Evolutionary conservation across 495 filamentous ascomycete genomes (phyloP).

Genomic region (Xylaria cubensis): DNA sequence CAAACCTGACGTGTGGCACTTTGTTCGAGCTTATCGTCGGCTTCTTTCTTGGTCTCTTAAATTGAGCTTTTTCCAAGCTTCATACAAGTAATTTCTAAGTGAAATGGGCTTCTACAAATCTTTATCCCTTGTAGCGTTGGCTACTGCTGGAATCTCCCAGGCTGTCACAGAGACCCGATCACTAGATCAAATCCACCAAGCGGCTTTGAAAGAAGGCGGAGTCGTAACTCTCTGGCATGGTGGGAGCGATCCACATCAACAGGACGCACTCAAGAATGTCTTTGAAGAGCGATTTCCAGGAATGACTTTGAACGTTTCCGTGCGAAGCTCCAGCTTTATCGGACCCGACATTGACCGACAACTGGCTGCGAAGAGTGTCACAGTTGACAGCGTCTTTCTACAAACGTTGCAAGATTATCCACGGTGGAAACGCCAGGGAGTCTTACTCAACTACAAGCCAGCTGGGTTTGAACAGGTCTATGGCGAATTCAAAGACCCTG

Average conservation of each 20-base stretch:
- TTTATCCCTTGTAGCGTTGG: background rate
- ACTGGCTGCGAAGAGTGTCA: background rate
- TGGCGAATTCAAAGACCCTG: background rate
- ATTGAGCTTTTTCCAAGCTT: background rate
- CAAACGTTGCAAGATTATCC: background rate
- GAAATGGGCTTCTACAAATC: background rate
- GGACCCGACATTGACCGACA: background rate
- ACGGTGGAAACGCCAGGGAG: background rate
- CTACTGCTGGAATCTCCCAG: background rate
- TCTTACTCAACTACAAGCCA: constrained; percentile 7
- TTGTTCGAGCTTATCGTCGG: background rate
- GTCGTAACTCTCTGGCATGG: constrained; percentile 3
- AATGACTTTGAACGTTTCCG: background rate
- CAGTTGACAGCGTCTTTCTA: background rate
- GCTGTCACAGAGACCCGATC: background rate
- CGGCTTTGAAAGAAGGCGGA: background rate
- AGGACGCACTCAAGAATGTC: background rate
- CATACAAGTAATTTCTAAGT: background rate
- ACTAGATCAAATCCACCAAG: background rate
- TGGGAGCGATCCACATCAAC: background rate
- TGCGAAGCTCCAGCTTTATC: background rate
- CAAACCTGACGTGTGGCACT: background rate
- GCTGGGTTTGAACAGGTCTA: background rate
- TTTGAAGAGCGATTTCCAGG: background rate
- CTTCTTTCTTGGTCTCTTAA: background rate